These are phyloP conservation scores for Linanthus parryae DNA, from an alignment of 148 eudicot species.

Conservation along the genomic window DNA sequence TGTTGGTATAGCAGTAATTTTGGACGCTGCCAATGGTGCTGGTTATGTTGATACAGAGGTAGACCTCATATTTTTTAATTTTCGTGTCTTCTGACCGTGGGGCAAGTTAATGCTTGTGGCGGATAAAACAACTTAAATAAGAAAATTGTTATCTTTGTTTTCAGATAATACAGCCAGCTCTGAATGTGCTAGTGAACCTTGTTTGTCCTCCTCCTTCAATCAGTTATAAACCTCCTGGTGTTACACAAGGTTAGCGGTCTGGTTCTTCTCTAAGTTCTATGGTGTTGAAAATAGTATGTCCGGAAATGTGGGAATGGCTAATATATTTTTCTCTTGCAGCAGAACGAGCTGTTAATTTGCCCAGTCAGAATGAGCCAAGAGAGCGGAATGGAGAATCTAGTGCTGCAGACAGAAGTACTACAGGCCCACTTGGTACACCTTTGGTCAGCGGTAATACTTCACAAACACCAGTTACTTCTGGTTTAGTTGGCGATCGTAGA, in stretches of 20 bases:
- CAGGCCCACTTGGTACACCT: conserved; percentile 23
- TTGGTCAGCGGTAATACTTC: conserved; percentile 28
- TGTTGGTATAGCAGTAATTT: conserved; percentile 90
- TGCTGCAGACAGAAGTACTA: conserved; percentile 43
- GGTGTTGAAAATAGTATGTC: conserved; percentile 41
- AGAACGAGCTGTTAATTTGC: conserved; percentile 33
- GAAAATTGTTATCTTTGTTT: conserved; percentile 5
- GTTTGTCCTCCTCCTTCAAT: conserved; percentile 99
- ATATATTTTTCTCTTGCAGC: too few species aligned
- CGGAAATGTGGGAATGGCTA: conserved; percentile 38
- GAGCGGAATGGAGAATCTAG: conserved; percentile 59
- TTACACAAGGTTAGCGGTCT: conserved; percentile 55
- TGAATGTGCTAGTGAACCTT: conserved; percentile 85
- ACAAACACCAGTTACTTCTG: conserved; percentile 62
- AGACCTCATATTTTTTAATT: conserved; percentile 5
- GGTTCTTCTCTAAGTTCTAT: conserved; percentile 47
- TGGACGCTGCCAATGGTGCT: conserved; percentile 91
- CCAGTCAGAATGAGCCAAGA: conserved; percentile 50
- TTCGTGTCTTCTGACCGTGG: conserved; percentile 1
- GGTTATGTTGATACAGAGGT: conserved; percentile 93
- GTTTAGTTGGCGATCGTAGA: conserved; percentile 95
- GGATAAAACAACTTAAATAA: background rate
- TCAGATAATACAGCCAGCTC: conserved; percentile 91
- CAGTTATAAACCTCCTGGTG: conserved; percentile 67
- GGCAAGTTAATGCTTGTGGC: background rate